phyloP scores from a whole-genome alignment of 148 eudicot genomes.

The Rhododendron henanense region DNA sequence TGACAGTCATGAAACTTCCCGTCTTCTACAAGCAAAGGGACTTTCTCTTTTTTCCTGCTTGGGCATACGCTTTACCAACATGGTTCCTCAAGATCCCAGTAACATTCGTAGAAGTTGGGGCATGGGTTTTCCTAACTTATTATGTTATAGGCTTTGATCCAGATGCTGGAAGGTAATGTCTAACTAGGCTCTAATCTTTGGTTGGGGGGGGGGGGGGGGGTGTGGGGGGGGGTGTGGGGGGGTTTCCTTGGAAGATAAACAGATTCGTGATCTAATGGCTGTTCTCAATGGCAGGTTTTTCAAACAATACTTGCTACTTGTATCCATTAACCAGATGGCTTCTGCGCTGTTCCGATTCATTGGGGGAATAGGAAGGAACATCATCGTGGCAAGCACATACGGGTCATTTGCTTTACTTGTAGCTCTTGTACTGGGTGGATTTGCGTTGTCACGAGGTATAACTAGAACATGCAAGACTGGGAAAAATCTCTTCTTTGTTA shows the following conservation, averaged over 20 bases:
- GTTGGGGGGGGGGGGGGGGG: no score
- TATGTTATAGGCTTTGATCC: slow-evolving; percentile 49
- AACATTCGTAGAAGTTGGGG: slow-evolving; percentile 35
- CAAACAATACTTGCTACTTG: slow-evolving; percentile 50
- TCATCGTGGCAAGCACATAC: slow-evolving; percentile 70
- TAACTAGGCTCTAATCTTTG: background rate
- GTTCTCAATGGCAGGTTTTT: slow-evolving; percentile 45
- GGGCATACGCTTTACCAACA: slow-evolving; percentile 47
- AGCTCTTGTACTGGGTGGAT: slow-evolving; percentile 69
- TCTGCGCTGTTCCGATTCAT: slow-evolving; percentile 62
- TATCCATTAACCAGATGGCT: slow-evolving; percentile 67
- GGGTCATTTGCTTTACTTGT: slow-evolving; percentile 62
- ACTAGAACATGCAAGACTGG: background rate
- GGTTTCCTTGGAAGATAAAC: background rate
- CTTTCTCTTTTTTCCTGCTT: slow-evolving; percentile 48
- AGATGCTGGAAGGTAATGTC: slow-evolving; percentile 30
- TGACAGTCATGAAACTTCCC: slow-evolving; percentile 48
- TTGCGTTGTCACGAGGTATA: slow-evolving; percentile 63
- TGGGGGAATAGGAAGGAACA: slow-evolving; percentile 69
- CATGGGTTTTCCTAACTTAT: slow-evolving; percentile 42
- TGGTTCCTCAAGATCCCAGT: slow-evolving; percentile 49
- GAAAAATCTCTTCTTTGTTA: no score
- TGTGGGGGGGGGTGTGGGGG: no score
- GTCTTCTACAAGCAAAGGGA: slow-evolving; percentile 59
- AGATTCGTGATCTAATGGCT: background rate